Evolutionary conservation across 83 land plant species (phyloP).

Genomic region (Picea mariana): DNA sequence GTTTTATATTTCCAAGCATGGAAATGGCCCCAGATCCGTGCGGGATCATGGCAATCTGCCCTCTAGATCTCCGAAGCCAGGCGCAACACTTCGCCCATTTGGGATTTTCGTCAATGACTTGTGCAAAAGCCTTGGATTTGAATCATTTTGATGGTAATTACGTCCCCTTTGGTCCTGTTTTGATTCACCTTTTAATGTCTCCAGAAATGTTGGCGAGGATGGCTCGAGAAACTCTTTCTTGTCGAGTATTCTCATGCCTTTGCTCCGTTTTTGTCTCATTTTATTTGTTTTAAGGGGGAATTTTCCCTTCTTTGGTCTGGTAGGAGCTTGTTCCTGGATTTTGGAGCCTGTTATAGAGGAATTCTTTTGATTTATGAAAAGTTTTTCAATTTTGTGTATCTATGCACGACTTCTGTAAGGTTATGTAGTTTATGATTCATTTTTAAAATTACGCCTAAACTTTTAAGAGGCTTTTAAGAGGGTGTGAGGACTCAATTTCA

Average conservation of each 20-base stretch:
- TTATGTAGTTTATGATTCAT: background rate
- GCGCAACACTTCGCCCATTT: background rate
- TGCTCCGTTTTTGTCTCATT: background rate
- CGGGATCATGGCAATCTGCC: background rate
- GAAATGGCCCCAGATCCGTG: background rate
- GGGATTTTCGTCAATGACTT: background rate
- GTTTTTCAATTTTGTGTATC: background rate
- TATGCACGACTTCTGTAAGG: background rate
- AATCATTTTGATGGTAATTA: slow-evolving; percentile 4
- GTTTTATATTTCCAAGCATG: background rate
- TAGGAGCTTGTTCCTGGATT: background rate
- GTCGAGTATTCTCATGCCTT: background rate
- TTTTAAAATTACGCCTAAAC: background rate
- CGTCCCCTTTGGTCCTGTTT: background rate
- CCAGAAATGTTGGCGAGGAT: background rate
- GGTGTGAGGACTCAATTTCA: too few relatives aligned
- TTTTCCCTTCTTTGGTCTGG: background rate
- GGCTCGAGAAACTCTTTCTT: background rate
- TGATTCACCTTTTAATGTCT: background rate
- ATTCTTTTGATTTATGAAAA: background rate
- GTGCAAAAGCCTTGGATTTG: background rate
- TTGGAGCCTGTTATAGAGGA: too few relatives aligned
- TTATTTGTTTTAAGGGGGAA: background rate
- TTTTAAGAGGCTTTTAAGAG: too few relatives aligned
- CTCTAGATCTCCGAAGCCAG: background rate